phyloP scores from a whole-genome alignment of 768 basidiomycete species.

The Melanogaster broomeanus region DNA sequence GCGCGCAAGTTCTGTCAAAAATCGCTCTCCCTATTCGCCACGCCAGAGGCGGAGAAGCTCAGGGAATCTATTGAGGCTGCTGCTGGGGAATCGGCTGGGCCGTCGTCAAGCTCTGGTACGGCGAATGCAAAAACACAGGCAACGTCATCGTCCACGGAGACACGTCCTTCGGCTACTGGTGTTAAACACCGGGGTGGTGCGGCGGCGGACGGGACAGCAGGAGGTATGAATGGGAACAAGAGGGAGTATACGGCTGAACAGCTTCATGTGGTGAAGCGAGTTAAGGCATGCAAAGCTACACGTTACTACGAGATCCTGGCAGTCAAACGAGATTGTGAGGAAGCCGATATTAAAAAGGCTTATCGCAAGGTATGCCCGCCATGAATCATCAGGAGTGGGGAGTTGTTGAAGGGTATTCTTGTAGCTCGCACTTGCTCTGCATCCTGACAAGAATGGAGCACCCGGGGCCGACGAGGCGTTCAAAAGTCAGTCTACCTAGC shows the following conservation, averaged over 20 bases:
- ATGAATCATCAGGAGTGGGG: conserved; percentile 1
- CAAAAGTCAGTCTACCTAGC: conserved; percentile 65
- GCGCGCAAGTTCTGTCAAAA: conserved; percentile 91
- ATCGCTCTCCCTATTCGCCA: conserved; percentile 79
- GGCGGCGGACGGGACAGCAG: conserved; percentile 49
- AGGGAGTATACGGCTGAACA: conserved; percentile 89
- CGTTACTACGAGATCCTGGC: conserved; percentile 93
- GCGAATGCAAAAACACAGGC: conserved; percentile 37
- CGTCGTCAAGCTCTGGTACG: conserved; percentile 38
- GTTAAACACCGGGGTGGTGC: conserved; percentile 59
- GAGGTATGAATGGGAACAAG: conserved; percentile 70
- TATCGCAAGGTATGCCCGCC: conserved; percentile 81
- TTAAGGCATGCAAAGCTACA: conserved; percentile 81
- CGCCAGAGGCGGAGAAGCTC: conserved; percentile 70
- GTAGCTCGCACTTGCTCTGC: conserved; percentile 84
- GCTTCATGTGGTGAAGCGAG: conserved; percentile 77
- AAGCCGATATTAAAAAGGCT: conserved; percentile 87
- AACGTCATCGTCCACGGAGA: conserved; percentile 58
- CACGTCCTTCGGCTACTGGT: conserved; percentile 75
- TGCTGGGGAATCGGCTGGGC: conserved; percentile 37
- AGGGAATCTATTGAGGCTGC: conserved; percentile 63
- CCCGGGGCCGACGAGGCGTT: conserved; percentile 99
- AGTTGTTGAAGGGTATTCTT: conserved; percentile 8
- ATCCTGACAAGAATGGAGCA: conserved; percentile 94
- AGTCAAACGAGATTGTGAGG: conserved; percentile 78